Conservation (phyloP, 805 yeast genomes). For the Candida andamanensis region DNA sequence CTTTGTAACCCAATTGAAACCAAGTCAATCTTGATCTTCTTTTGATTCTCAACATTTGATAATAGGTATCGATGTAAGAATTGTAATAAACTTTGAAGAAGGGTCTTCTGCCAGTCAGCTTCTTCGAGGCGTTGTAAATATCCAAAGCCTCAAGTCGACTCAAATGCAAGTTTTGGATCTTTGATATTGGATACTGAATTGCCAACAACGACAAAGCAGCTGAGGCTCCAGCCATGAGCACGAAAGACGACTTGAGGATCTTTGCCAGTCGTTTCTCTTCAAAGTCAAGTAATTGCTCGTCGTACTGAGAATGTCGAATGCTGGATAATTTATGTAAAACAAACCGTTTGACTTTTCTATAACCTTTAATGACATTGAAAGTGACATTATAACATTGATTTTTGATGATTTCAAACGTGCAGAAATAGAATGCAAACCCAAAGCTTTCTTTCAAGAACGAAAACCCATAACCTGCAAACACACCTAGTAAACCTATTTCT, state of each 20-base stretch:
- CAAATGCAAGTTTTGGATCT: constrained; percentile 74
- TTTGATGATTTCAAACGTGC: constrained; percentile 74
- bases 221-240: constrained; percentile 78
- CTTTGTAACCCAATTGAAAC: constrained; percentile 69
- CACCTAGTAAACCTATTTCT: constrained; percentile 76
- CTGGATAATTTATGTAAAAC: constrained; percentile 12
- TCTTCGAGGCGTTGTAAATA: constrained; percentile 40
- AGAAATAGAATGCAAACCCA: constrained; percentile 84
- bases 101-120: constrained; percentile 21
- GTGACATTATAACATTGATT: constrained; percentile 56
- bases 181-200: constrained; percentile 78
- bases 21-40: constrained; percentile 52
- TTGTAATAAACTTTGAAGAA: constrained; percentile 56
- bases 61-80: constrained; percentile 71
- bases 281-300: constrained; percentile 19
- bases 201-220: constrained; percentile 76
- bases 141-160: constrained; percentile 78
- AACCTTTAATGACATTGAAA: constrained; percentile 40
- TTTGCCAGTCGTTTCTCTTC: constrained; percentile 38
- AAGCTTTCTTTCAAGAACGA: constrained; percentile 70
- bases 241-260: constrained; percentile 60
- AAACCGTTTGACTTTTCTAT: constrained; percentile 34
- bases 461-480: constrained; percentile 84
- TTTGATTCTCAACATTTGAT: constrained; percentile 52
- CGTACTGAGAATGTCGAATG: constrained; percentile 14